These are phyloP conservation scores for Phytophthora kernoviae DNA, from an alignment of 352 stramenopile species.

Conservation along the genomic window DNA sequence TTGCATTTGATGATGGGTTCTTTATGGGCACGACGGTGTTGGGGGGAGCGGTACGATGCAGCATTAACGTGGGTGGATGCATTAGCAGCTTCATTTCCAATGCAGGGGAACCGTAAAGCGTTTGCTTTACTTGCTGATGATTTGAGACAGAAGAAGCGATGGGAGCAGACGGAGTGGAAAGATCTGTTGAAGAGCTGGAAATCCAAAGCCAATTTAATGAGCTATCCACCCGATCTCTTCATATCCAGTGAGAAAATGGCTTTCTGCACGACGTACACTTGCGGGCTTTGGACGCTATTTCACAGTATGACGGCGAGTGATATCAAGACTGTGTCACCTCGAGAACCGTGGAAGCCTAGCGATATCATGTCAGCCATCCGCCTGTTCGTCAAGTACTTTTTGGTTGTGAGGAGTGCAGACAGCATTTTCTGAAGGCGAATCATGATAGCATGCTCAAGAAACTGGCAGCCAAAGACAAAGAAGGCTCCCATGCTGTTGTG, in stretches of 20 bases:
- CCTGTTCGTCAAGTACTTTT: slow-evolving; percentile 80
- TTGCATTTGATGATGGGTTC: slow-evolving; percentile 72
- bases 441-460: slow-evolving; percentile 47
- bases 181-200: slow-evolving; percentile 63
- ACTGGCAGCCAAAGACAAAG: slow-evolving; percentile 40
- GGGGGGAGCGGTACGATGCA: slow-evolving; percentile 56
- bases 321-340: slow-evolving; percentile 9
- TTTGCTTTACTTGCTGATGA: slow-evolving; percentile 49
- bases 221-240: slow-evolving; percentile 68
- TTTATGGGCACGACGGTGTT: slow-evolving; percentile 66
- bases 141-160: slow-evolving; percentile 39
- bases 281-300: slow-evolving; percentile 79
- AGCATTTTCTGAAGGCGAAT: slow-evolving; percentile 73
- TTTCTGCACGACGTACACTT: slow-evolving; percentile 81
- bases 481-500: slow-evolving; percentile 44
- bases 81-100: slow-evolving; percentile 56
- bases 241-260: slow-evolving; percentile 40
- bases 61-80: slow-evolving; percentile 66
- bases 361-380: slow-evolving; percentile 63
- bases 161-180: slow-evolving; percentile 58
- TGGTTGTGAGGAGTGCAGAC: slow-evolving; percentile 70
- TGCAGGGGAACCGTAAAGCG: slow-evolving; percentile 57
- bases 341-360: slow-evolving; percentile 40
- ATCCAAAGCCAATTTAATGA: slow-evolving; percentile 37
- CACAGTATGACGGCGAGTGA: slow-evolving; percentile 61